Conservation (phyloP, 2,329 filamentous ascomycete genomes). For the Trichoderma afroharzianum region DNA sequence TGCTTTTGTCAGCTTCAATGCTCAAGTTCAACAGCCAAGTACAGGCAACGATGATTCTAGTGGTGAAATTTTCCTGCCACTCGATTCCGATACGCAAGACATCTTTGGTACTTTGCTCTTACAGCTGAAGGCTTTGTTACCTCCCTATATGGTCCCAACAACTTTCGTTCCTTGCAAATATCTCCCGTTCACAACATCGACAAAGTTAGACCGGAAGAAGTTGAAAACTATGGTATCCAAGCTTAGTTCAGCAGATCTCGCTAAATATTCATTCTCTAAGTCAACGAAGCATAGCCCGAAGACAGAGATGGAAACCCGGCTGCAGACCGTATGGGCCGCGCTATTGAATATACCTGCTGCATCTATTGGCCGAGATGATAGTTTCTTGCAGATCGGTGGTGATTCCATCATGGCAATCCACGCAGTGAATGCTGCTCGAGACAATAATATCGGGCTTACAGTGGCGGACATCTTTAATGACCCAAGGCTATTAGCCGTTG, state of each 20-base stretch:
- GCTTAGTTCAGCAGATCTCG: background rate
- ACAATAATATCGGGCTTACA: background rate
- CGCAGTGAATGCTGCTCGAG: background rate
- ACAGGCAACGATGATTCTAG: fast-evolving
- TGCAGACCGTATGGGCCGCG: background rate
- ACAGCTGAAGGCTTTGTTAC: background rate
- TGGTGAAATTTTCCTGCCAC: background rate
- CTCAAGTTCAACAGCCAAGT: background rate
- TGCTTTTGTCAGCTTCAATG: background rate
- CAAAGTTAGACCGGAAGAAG: background rate
- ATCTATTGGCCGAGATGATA: background rate
- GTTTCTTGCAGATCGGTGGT: slow-evolving; percentile 16
- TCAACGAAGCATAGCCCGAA: background rate
- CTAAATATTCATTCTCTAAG: background rate
- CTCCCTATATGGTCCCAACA: background rate
- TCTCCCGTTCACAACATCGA: background rate
- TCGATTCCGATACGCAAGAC: background rate
- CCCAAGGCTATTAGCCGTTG: slow-evolving; percentile 4
- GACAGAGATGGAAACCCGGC: background rate
- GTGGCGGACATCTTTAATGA: slow-evolving; percentile 19
- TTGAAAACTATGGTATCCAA: background rate
- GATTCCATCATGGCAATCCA: slow-evolving; percentile 19
- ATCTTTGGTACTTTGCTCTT: background rate
- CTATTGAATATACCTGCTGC: background rate
- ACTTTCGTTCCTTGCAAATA: background rate